These are phyloP conservation scores for Pseudogymnoascus sp. DNA, from an alignment of 2,329 filamentous ascomycete genomes.

Conservation along the genomic window DNA sequence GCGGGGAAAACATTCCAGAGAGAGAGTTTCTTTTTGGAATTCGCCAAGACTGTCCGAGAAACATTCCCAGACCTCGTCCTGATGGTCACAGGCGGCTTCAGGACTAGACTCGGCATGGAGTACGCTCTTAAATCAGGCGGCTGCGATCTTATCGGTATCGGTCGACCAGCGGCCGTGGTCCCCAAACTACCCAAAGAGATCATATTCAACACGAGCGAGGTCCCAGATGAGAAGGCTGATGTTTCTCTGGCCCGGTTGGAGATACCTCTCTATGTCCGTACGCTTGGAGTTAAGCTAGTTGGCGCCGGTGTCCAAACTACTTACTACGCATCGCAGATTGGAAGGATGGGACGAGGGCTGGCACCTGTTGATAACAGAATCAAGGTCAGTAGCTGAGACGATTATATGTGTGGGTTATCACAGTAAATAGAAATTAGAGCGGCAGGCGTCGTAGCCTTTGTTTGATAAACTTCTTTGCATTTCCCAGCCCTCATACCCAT, in stretches of 20 bases:
- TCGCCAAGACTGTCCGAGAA: conserved; percentile 45
- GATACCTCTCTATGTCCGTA: not conserved
- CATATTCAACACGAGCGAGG: conserved; percentile 28
- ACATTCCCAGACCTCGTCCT: conserved; percentile 39
- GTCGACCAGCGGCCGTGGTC: conserved; percentile 38
- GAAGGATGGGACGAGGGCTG: conserved; percentile 23
- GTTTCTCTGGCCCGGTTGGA: conserved; percentile 1
- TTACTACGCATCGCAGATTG: conserved; percentile 28
- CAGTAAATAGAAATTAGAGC: not conserved
- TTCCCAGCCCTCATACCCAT: not conserved
- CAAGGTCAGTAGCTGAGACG: not conserved
- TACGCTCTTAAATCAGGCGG: conserved; percentile 38
- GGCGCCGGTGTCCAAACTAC: conserved; percentile 16
- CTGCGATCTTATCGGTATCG: conserved; percentile 45
- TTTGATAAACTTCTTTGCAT: not conserved
- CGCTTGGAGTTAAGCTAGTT: conserved; percentile 13
- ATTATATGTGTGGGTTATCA: not conserved
- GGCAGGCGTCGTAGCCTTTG: too few relatives aligned
- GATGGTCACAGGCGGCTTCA: conserved; percentile 59
- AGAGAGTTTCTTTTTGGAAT: conserved; percentile 64
- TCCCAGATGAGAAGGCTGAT: conserved; percentile 22
- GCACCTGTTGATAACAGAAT: conserved; percentile 10
- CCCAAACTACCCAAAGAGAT: conserved; percentile 35
- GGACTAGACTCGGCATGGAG: conserved; percentile 44
- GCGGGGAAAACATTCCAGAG: conserved; percentile 43